A percentile compares a stretch with the other conserved stretches of the same genome.
phyloP scores from a whole-genome alignment of 2,329 filamentous ascomycete species.

The Akanthomyces lecanii region DNA sequence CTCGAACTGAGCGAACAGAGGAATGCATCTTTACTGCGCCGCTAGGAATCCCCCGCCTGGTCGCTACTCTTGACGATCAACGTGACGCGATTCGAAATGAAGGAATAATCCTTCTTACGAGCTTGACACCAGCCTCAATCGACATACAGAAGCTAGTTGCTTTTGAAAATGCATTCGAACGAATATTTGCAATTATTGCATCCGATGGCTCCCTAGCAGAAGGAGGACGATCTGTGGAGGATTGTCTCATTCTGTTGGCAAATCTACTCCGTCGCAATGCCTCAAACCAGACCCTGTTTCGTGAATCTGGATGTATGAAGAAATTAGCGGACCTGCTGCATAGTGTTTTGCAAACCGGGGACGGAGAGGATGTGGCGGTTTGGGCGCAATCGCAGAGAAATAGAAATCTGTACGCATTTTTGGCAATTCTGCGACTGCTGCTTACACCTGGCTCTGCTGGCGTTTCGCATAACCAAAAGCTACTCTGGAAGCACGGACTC shows the following conservation, averaged over 20 bases:
- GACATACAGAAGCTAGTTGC: constrained; percentile 94
- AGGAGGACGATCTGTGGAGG: constrained; percentile 83
- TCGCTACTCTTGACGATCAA: constrained; percentile 76
- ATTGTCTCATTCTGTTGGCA: constrained; percentile 84
- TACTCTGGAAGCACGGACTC: constrained; percentile 80
- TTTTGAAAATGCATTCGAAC: constrained; percentile 90
- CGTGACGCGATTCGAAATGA: constrained; percentile 87
- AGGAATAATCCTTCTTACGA: constrained; percentile 79
- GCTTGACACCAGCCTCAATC: constrained; percentile 77
- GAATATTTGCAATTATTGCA: constrained; percentile 76
- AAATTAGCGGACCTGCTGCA: constrained; percentile 67
- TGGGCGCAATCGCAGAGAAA: constrained; percentile 78
- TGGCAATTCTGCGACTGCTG: constrained; percentile 84
- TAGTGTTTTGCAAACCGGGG: constrained; percentile 50
- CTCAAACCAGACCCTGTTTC: constrained; percentile 90
- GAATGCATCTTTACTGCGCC: constrained; percentile 90
- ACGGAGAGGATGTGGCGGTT: constrained; percentile 57
- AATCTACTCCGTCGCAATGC: constrained; percentile 83
- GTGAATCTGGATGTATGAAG: constrained; percentile 79
- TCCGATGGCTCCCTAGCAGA: constrained; percentile 76
- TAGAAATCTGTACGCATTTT: constrained; percentile 85
- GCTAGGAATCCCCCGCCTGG: constrained; percentile 80
- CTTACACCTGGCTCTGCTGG: constrained; percentile 74
- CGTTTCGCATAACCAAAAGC: constrained; percentile 76
- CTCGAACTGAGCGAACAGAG: constrained; percentile 85